Percentiles rank a stretch among this genome's conserved stretches.
Conservation (phyloP, 805 yeast genomes). For the Metschnikowia shivogae region DNA sequence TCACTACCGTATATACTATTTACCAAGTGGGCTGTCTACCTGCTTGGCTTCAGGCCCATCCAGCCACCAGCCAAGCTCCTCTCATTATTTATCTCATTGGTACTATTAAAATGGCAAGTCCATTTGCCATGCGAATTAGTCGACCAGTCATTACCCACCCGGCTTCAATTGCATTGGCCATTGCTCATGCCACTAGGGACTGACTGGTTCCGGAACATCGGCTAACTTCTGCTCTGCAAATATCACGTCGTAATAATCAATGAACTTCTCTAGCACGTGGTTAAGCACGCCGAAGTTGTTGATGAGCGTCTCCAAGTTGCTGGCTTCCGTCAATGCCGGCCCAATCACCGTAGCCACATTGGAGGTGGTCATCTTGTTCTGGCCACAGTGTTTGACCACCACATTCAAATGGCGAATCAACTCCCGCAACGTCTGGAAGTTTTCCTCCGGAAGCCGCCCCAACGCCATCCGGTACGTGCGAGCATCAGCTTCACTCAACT, state of each 20-base stretch:
- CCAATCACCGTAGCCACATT: constrained; percentile 88
- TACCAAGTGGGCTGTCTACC: too few species aligned
- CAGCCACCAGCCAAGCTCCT: background rate
- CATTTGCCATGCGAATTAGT: too few species aligned
- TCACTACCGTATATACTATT: too few species aligned
- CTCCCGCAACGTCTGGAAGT: constrained; percentile 64
- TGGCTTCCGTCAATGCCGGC: constrained; percentile 56
- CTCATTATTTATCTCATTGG: background rate
- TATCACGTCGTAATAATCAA: constrained; percentile 36
- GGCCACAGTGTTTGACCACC: constrained; percentile 61
- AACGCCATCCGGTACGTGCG: constrained; percentile 28
- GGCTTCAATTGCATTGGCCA: too few species aligned
- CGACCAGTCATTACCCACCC: too few species aligned
- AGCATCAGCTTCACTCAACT: constrained; percentile 7
- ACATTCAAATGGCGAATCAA: constrained; percentile 65
- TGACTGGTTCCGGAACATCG: background rate
- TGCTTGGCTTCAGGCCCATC: too few species aligned
- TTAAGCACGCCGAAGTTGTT: constrained; percentile 54
- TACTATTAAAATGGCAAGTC: background rate
- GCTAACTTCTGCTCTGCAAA: constrained; percentile 2
- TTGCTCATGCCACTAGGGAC: background rate
- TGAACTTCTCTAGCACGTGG: constrained; percentile 48
- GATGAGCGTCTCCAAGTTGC: constrained; percentile 43
- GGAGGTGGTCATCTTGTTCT: constrained; percentile 82
- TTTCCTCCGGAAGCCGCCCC: constrained; percentile 53